Evolutionary conservation across 352 stramenopile species (phyloP).

Genomic region (Globisporangium acanthophoron): DNA sequence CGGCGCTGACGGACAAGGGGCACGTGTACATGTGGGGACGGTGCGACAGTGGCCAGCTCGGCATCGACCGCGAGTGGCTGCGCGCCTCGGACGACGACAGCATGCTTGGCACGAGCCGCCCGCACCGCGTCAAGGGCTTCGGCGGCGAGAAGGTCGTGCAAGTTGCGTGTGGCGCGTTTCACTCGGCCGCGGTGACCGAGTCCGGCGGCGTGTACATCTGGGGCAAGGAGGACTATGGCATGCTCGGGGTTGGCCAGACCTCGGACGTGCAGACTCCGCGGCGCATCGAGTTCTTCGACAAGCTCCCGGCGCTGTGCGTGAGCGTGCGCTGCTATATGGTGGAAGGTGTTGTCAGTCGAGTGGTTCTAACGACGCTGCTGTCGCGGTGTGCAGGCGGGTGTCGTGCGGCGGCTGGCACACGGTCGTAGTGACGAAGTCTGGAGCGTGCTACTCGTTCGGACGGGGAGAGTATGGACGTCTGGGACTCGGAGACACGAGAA

Average conservation of each 20-base stretch:
- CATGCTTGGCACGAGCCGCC: slow-evolving; percentile 46
- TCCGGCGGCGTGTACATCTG: slow-evolving; percentile 70
- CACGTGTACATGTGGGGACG: slow-evolving; percentile 78
- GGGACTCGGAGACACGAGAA: slow-evolving; percentile 78
- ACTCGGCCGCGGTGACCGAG: slow-evolving; percentile 73
- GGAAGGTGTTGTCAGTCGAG: background rate
- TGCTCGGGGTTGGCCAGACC: slow-evolving; percentile 77
- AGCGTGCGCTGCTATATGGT: background rate
- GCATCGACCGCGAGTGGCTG: slow-evolving; percentile 59
- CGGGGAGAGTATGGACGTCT: slow-evolving; percentile 80
- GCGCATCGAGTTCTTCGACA: slow-evolving; percentile 61
- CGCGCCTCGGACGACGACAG: slow-evolving; percentile 57
- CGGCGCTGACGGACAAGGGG: slow-evolving; percentile 58
- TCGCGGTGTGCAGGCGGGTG: slow-evolving; percentile 33
- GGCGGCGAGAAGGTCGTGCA: slow-evolving; percentile 68
- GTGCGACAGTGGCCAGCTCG: slow-evolving; percentile 72
- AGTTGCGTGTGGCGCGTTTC: slow-evolving; percentile 76
- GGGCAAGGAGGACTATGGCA: slow-evolving; percentile 86
- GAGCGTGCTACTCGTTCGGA: slow-evolving; percentile 71
- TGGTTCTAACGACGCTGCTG: background rate
- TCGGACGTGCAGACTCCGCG: slow-evolving; percentile 59
- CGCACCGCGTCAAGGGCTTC: slow-evolving; percentile 62
- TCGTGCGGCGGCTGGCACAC: slow-evolving; percentile 85
- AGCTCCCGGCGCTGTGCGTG: slow-evolving; percentile 58
- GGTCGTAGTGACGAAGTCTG: slow-evolving; percentile 65